phyloP scores from a whole-genome alignment of 306 rosid genomes.

The Sophora flavescens region DNA sequence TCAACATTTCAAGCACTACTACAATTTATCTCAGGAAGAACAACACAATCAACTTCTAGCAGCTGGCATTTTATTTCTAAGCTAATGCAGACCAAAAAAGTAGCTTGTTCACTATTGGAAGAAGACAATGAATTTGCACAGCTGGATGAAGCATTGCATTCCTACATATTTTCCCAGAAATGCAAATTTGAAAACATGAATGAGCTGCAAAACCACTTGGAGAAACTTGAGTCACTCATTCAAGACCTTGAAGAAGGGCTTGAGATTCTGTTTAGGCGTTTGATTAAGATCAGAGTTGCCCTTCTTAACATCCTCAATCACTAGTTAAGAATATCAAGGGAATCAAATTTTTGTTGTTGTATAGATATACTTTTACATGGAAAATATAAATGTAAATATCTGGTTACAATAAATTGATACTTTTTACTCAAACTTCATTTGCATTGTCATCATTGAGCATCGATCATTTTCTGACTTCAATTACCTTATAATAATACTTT shows the following conservation, averaged over 20 bases:
- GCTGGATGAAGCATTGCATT: slow-evolving; percentile 41
- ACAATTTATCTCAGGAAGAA: slow-evolving; percentile 33
- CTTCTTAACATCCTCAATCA: slow-evolving; percentile 47
- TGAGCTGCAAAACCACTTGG: slow-evolving; percentile 39
- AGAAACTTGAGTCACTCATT: slow-evolving; percentile 36
- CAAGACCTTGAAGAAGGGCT: slow-evolving; percentile 47
- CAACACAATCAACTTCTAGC: slow-evolving; percentile 39
- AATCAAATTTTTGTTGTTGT: slow-evolving; percentile 1
- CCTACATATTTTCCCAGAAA: background rate
- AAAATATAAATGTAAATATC: background rate
- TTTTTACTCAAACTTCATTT: background rate
- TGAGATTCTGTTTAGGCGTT: slow-evolving; percentile 35
- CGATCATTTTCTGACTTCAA: background rate
- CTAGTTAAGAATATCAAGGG: slow-evolving; percentile 4
- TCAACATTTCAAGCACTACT: slow-evolving; percentile 27
- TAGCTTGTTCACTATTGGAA: slow-evolving; percentile 17
- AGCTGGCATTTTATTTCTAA: slow-evolving; percentile 48
- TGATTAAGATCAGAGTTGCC: slow-evolving; percentile 45
- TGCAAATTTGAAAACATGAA: slow-evolving; percentile 25
- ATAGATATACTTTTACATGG: slow-evolving; percentile 6
- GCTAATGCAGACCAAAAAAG: slow-evolving; percentile 37
- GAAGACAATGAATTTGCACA: slow-evolving; percentile 39
- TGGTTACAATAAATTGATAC: background rate
- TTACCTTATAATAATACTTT: background rate
- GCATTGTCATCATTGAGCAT: background rate